Evolutionary conservation across 805 yeast genomes (phyloP), one percentile per base, ranked within the genome.

Genomic region (Torulaspora microellipsoides): DNA sequence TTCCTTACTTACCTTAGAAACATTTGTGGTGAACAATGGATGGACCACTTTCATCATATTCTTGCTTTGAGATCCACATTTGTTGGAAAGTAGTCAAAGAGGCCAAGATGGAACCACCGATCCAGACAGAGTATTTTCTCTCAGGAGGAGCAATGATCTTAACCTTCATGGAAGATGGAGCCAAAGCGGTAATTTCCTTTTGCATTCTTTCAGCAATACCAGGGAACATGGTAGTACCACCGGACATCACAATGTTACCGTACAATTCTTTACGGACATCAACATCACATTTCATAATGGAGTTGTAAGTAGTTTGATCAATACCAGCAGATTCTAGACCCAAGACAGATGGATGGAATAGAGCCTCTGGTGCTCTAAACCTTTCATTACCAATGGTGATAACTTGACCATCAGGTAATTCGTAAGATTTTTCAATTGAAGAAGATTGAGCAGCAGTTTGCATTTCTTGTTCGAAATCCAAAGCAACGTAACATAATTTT

Each of bases 191-290:
- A 68, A 93, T 89, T 80, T 93, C 99, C 87, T 91, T 91, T 81
- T 91, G 98, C 96, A 93, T 88, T 81, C 99, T 91, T 82, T 93
- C 98, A 73, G 97, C 97, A 73, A 93, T 90, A 79, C 99, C 99
- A 76, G 97, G 97, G 96, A 89, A 93, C 98, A 93, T 89, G 62
- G 99, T 93, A 65, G 98, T 90, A 85, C 99, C 99, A 81, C 99
- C 99, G 60, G 98, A 90, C 93, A 93, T 85, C 70, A 93, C 99
- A 68, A 93, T 93, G 85, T 93, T 93, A 76, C 95, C 95, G 80
- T 93, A 93, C 73, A 93, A 82, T 74, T 91, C 98, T 80, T 87
- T 91, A 77, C 99, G 87, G 62, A 93, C 96, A 76, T 93, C 99
- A 64, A 93, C 85, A 76, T 93, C 99, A 78, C 97, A 90, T 88